Evolutionary conservation across 2,329 filamentous ascomycete species (phyloP).

Genomic region (Sporothrix brunneoviolacea): DNA sequence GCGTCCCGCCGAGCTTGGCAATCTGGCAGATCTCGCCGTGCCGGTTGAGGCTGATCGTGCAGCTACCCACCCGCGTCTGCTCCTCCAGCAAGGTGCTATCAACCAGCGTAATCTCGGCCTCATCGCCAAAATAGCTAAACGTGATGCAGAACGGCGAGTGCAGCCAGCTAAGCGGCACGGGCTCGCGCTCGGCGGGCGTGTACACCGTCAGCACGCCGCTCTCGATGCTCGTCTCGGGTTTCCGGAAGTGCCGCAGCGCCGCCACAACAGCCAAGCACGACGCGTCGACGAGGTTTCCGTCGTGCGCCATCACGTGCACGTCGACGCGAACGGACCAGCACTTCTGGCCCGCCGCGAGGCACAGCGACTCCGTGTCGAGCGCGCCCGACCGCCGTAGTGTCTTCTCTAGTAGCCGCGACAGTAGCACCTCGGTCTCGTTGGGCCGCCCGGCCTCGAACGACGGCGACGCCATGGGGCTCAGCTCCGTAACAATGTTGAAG

Average conservation of each 20-base stretch:
- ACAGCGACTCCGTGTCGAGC: conserved; percentile 91
- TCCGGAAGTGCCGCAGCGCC: conserved; percentile 82
- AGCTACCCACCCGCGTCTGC: conserved; percentile 64
- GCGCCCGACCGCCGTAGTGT: conserved; percentile 87
- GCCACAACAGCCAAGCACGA: conserved; percentile 82
- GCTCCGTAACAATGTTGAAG: conserved; percentile 86
- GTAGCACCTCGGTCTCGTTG: conserved; percentile 75
- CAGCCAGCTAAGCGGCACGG: conserved; percentile 81
- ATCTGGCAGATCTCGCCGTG: conserved; percentile 89
- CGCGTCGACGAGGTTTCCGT: conserved; percentile 83
- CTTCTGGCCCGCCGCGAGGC: conserved; percentile 82
- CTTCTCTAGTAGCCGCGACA: conserved; percentile 87
- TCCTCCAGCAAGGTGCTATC: conserved; percentile 71
- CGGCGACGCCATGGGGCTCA: conserved; percentile 87
- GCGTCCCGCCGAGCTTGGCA: conserved; percentile 78
- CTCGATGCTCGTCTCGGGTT: conserved; percentile 81
- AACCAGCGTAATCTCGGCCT: conserved; percentile 63
- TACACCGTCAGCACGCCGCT: conserved; percentile 81
- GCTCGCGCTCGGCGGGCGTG: conserved; percentile 76
- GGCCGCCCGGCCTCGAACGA: conserved; percentile 81
- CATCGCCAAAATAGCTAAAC: conserved; percentile 73
- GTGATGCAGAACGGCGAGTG: conserved; percentile 90
- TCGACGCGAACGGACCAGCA: conserved; percentile 90
- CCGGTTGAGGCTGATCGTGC: conserved; percentile 79
- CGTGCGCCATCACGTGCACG: conserved; percentile 83